phyloP scores from a whole-genome alignment of 1,284 basidiomycete species.

The Malassezia brasiliensis region DNA sequence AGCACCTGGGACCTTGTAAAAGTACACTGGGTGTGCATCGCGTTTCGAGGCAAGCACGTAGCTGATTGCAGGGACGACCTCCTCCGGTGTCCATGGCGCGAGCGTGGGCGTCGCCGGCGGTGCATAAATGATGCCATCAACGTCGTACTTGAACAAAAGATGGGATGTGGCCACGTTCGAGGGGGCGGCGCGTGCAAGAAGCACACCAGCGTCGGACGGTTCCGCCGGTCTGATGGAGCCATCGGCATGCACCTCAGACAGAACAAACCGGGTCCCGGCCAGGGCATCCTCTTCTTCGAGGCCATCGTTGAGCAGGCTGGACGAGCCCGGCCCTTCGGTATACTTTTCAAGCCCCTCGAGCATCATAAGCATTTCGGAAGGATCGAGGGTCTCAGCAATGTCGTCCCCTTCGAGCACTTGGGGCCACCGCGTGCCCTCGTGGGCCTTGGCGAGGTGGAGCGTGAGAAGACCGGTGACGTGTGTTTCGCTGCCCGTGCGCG shows the following conservation, averaged over 20 bases:
- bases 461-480: conserved; percentile 19
- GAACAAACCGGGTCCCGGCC: conserved; percentile 57
- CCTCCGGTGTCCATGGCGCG: conserved; percentile 61
- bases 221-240: background rate
- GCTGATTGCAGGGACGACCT: conserved; percentile 75
- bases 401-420: conserved; percentile 61
- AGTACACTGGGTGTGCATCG: conserved; percentile 35
- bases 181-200: conserved; percentile 40
- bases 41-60: conserved; percentile 86
- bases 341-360: conserved; percentile 75
- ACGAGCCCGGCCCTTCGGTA: conserved; percentile 50
- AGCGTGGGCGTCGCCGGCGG: conserved; percentile 22
- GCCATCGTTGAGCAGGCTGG: conserved; percentile 69
- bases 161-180: conserved; percentile 11
- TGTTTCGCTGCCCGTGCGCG: background rate
- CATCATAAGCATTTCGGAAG: conserved; percentile 67
- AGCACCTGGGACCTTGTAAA: background rate
- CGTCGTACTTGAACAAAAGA: conserved; percentile 64
- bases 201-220: background rate
- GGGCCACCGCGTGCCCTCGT: conserved; percentile 64
- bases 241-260: conserved; percentile 58
- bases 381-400: conserved; percentile 78
- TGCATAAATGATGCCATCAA: conserved; percentile 70
- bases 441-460: conserved; percentile 36
- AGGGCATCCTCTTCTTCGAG: conserved; percentile 69